These are phyloP conservation scores for Hapsidospora chrysogenum DNA, from an alignment of 495 filamentous ascomycete species.

Conservation along the genomic window DNA sequence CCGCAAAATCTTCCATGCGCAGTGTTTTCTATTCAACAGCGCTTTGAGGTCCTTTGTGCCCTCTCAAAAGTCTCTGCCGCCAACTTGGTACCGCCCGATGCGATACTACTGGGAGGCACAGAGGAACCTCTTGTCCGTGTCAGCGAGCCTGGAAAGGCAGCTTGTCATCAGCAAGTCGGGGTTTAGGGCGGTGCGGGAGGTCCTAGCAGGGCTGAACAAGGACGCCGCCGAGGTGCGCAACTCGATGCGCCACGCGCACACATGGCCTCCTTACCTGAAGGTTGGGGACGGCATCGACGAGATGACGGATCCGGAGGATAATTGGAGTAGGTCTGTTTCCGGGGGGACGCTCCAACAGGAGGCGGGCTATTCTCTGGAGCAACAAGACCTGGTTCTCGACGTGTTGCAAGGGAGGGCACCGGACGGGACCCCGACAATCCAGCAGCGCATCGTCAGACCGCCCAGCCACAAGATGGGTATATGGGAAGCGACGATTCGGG, in stretches of 20 bases:
- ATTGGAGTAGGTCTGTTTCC: constrained; percentile 19
- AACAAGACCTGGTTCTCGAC: constrained; percentile 17
- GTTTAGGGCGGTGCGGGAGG: constrained; percentile 20
- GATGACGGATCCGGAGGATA: constrained; percentile 19
- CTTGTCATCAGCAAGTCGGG: constrained; percentile 17
- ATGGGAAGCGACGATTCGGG: constrained; percentile 21
- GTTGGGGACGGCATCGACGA: constrained; percentile 27
- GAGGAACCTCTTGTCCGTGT: constrained; percentile 18
- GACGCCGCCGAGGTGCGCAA: constrained; percentile 16
- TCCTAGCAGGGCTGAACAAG: constrained; percentile 21
- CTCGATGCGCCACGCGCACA: constrained; percentile 17
- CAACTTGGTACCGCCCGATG: constrained; percentile 1
- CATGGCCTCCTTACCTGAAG: constrained; percentile 29
- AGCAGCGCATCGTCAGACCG: constrained; percentile 13
- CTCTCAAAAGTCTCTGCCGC: background rate
- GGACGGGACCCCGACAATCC: constrained; percentile 20
- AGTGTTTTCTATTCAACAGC: background rate
- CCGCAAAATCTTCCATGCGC: background rate
- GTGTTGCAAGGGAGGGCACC: constrained; percentile 18
- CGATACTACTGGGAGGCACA: constrained; percentile 29
- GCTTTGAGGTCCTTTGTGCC: background rate
- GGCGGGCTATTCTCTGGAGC: constrained; percentile 18
- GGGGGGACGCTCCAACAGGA: constrained; percentile 21
- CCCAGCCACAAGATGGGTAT: constrained; percentile 4
- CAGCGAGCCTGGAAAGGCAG: constrained; percentile 14